A percentile compares a stretch with the other conserved stretches of the same genome.
These are phyloP conservation scores for Phalaenopsis equestris DNA, from an alignment of 106 monocot species.

Conservation along the genomic window DNA sequence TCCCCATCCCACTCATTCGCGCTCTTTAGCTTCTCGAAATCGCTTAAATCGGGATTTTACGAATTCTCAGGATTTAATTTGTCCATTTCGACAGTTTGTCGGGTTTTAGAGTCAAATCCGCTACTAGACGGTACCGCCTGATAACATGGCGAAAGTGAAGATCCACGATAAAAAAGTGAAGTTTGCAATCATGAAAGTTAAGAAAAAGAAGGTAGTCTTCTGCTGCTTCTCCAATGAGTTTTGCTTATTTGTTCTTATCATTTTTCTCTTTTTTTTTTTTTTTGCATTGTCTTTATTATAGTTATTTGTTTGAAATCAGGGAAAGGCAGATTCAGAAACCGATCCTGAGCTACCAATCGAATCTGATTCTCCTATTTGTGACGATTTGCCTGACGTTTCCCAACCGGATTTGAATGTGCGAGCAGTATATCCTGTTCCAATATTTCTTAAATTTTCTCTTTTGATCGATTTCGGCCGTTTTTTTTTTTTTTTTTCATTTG, in stretches of 20 bases:
- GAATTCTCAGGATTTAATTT: too few species aligned
- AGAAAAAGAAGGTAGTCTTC: not conserved
- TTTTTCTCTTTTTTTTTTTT: not conserved
- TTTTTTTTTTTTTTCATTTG: not conserved
- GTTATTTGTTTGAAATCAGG: conserved; percentile 1
- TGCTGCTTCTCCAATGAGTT: not conserved
- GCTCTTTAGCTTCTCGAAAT: too few species aligned
- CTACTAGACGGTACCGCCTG: not conserved
- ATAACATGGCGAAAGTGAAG: not conserved
- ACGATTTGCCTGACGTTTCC: not conserved
- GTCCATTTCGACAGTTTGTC: too few species aligned
- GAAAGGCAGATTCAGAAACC: not conserved
- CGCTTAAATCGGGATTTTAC: too few species aligned
- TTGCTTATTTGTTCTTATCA: not conserved
- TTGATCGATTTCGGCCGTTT: not conserved
- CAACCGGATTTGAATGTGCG: not conserved
- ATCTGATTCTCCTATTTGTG: not conserved
- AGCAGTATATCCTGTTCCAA: not conserved
- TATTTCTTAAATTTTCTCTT: not conserved
- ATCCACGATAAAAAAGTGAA: not conserved
- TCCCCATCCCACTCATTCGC: too few species aligned
- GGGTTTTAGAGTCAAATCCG: too few species aligned
- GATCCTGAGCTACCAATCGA: not conserved
- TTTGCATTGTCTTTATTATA: not conserved
- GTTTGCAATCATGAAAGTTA: not conserved